A percentile compares a stretch with the other conserved stretches of the same genome.
Conservation (phyloP, 176 grass and related monocot genomes). For the Carex littledalei region DNA sequence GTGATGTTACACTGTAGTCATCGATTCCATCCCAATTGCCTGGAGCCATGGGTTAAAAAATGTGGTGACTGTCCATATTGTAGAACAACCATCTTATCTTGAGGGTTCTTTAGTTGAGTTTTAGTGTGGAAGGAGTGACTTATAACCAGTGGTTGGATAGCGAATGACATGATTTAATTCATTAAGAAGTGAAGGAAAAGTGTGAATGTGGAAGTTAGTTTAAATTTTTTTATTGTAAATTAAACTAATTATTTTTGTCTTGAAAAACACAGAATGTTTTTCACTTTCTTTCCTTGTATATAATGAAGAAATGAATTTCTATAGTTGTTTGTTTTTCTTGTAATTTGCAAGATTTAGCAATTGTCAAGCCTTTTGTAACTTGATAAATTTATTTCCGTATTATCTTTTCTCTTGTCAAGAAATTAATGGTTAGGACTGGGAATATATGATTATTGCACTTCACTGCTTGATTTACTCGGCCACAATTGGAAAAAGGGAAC, state of each 20-base stretch:
- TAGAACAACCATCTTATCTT: conserved; percentile 45
- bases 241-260: background rate
- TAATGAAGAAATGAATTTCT: background rate
- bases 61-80: conserved; percentile 94
- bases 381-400: background rate
- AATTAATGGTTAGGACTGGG: background rate
- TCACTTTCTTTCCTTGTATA: background rate
- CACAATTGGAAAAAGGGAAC: background rate
- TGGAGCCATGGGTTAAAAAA: conserved; percentile 68
- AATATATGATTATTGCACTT: background rate
- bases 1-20: conserved; percentile 61
- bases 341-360: background rate
- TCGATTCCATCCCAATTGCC: conserved; percentile 69
- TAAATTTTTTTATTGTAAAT: background rate
- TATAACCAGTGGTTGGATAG: background rate
- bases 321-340: background rate
- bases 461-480: background rate
- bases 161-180: background rate
- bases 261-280: background rate
- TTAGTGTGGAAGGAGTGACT: background rate
- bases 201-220: background rate
- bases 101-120: conserved; percentile 3
- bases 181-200: background rate
- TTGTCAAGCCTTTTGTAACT: background rate
- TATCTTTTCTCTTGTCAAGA: background rate